Conservation (phyloP, 1,139 yeast genomes). For the Candida dubliniensis region DNA sequence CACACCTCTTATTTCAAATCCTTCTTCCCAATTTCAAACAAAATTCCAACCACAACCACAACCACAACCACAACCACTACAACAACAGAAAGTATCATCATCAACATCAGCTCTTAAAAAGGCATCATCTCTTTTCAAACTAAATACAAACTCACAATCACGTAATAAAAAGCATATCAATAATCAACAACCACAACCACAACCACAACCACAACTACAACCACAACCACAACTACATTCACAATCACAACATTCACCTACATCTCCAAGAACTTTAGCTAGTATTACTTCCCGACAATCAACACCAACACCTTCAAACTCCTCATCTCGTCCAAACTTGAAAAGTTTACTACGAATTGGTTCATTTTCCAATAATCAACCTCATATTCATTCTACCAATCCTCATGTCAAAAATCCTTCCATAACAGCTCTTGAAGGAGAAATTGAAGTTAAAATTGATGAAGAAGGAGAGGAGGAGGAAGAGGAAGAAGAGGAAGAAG, state of each 20-base stretch:
- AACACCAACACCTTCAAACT: slow-evolving; percentile 1
- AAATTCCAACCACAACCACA: not conserved
- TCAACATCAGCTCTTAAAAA: not conserved
- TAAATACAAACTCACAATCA: not conserved
- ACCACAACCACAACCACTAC: slow-evolving; percentile 5
- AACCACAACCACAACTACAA: not conserved
- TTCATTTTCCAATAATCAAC: slow-evolving; percentile 13
- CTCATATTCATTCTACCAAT: slow-evolving; percentile 12
- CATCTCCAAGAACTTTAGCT: not conserved
- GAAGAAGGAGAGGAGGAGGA: slow-evolving; percentile 2
- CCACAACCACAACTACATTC: not conserved
- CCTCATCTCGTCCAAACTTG: slow-evolving; percentile 10
- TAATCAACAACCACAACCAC: not conserved
- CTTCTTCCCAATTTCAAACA: no score
- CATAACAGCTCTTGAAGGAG: not conserved
- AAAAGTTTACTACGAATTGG: slow-evolving; percentile 16
- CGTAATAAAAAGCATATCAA: no score
- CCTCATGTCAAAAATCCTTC: slow-evolving; percentile 10
- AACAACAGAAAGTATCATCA: not conserved
- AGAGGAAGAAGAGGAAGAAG: not conserved
- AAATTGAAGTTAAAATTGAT: slow-evolving; percentile 1
- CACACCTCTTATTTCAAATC: not conserved
- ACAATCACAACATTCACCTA: no score
- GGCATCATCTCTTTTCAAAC: slow-evolving; percentile 3
- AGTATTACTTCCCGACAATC: slow-evolving; percentile 2